Evolutionary conservation across 1,284 basidiomycete genomes (phyloP).

Genomic region (Meira nashicola): DNA sequence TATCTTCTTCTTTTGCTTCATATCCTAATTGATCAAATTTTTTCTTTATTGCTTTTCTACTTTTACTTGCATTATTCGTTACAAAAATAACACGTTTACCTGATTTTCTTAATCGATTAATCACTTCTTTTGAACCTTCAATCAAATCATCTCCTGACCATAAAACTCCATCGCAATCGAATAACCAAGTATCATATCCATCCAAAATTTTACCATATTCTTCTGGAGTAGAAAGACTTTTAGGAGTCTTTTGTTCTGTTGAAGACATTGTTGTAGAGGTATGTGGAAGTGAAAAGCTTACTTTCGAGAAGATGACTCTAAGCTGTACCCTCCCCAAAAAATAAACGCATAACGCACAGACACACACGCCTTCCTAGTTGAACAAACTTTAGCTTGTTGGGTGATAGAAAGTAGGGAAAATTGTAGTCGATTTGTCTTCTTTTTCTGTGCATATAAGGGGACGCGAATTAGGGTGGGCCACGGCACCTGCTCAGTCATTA

Average conservation of each 20-base stretch:
- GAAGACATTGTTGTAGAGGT: too few species aligned
- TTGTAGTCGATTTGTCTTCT: too few species aligned
- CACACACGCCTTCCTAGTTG: too few species aligned
- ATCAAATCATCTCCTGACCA: conserved; percentile 69
- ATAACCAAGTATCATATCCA: conserved; percentile 48
- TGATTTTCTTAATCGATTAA: conserved; percentile 52
- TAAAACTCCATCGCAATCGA: conserved; percentile 82
- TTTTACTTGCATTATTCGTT: conserved; percentile 97
- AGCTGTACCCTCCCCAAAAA: too few species aligned
- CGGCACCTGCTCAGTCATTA: too few species aligned
- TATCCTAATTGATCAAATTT: conserved; percentile 88
- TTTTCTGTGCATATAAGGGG: too few species aligned
- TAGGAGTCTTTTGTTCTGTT: background rate
- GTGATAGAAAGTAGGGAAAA: too few species aligned
- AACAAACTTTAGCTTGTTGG: too few species aligned
- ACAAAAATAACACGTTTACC: conserved; percentile 90
- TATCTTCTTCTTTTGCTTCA: conserved; percentile 80
- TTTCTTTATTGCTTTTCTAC: conserved; percentile 74
- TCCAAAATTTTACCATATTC: conserved; percentile 34
- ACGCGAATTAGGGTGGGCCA: too few species aligned
- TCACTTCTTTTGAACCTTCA: conserved; percentile 53
- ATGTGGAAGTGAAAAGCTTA: too few species aligned
- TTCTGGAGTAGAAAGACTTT: conserved; percentile 20
- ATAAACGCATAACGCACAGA: too few species aligned
- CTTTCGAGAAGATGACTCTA: too few species aligned